Evolutionary conservation across 2,329 filamentous ascomycete genomes (phyloP).

Genomic region (Pyricularia sp.): DNA sequence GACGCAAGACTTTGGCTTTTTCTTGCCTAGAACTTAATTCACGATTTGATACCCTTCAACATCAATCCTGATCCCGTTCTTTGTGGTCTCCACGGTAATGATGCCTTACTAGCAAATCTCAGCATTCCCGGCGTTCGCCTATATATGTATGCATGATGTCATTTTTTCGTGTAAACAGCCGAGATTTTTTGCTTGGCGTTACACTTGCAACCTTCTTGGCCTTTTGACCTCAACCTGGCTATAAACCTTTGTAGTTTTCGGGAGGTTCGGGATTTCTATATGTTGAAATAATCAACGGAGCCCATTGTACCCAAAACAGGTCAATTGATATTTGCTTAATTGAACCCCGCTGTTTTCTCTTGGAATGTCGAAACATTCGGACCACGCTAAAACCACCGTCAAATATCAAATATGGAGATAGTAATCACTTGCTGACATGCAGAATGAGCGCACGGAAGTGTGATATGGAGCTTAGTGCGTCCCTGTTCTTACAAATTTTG

Average conservation of each 20-base stretch:
- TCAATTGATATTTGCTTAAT: not conserved
- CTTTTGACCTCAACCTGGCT: not conserved
- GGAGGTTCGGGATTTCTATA: not conserved
- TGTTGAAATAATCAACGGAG: not conserved
- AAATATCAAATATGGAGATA: not conserved
- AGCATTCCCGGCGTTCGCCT: not conserved
- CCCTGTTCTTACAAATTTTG: not conserved
- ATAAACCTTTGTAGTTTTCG: not conserved
- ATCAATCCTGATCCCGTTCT: not conserved
- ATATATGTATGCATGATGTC: not conserved
- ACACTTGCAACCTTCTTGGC: not conserved
- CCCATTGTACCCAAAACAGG: not conserved
- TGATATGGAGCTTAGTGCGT: not conserved
- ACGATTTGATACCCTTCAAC: slow-evolving; percentile 4
- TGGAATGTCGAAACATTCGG: not conserved
- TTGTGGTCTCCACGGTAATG: not conserved
- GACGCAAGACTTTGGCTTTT: not conserved
- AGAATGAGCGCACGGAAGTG: not conserved
- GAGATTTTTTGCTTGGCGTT: not conserved
- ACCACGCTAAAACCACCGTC: not conserved
- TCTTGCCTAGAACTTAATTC: slow-evolving; percentile 2
- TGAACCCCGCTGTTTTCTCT: not conserved
- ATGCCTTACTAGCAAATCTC: not conserved
- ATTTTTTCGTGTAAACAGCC: not conserved
- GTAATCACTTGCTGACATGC: not conserved